Evolutionary conservation across 306 rosid genomes (phyloP).

Genomic region (Oxytropis ochrocephala): DNA sequence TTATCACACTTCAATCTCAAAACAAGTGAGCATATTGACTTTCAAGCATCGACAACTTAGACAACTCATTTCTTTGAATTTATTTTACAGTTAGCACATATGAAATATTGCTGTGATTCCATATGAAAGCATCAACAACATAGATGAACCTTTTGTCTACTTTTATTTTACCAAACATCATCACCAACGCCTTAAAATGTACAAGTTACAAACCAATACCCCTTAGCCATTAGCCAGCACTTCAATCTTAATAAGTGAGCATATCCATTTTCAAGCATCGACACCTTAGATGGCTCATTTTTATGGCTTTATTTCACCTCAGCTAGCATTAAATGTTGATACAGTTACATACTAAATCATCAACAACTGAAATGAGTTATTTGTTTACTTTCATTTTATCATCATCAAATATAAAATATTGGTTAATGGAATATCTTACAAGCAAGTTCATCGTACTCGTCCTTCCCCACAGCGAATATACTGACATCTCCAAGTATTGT

Average conservation of each 20-base stretch:
- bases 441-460: conserved; percentile 86
- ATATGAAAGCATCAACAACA: too few relatives aligned
- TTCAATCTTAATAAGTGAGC: neutral
- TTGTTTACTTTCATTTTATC: conserved; percentile 3
- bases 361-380: neutral
- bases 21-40: conserved; percentile 4
- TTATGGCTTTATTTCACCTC: neutral
- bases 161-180: too few relatives aligned
- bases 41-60: conserved; percentile 10
- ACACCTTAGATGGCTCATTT: neutral
- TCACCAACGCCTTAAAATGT: too few relatives aligned
- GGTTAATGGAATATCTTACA: conserved; percentile 44
- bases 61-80: neutral
- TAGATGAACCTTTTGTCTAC: too few relatives aligned
- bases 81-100: neutral
- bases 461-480: conserved; percentile 85
- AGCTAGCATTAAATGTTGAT: neutral
- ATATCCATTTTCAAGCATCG: conserved; percentile 15
- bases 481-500: conserved; percentile 93
- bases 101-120: too few relatives aligned
- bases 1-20: neutral
- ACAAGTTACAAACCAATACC: too few relatives aligned
- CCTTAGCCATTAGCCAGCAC: too few relatives aligned
- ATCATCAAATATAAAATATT: neutral
- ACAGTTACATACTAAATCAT: neutral